Conservation (phyloP, 2,329 filamentous ascomycete species). For the Coleophoma cylindrospora region DNA sequence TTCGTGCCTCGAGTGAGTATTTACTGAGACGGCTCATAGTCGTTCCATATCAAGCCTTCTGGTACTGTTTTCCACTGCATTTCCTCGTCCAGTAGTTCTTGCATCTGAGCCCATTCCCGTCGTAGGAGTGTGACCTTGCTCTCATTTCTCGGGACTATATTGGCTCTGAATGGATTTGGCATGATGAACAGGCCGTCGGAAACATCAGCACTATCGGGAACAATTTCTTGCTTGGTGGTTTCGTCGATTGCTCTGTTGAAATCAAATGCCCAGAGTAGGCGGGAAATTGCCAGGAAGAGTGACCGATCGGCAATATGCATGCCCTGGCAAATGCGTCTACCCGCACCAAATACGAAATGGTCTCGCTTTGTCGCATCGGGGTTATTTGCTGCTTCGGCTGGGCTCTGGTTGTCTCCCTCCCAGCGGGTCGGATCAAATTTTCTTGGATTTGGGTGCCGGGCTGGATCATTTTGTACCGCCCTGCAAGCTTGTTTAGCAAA, state of each 20-base stretch:
- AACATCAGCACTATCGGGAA: conserved; percentile 30
- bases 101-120: conserved; percentile 15
- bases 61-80: neutral
- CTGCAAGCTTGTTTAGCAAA: too few relatives aligned
- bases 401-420: neutral
- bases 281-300: conserved; percentile 39
- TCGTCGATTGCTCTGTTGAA: conserved; percentile 19
- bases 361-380: conserved; percentile 39
- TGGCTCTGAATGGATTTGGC: conserved; percentile 29
- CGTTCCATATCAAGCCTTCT: neutral
- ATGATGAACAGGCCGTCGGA: conserved; percentile 33
- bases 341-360: conserved; percentile 50
- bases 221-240: conserved; percentile 21
- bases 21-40: too few relatives aligned
- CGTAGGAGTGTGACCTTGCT: conserved; percentile 22
- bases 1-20: too few relatives aligned
- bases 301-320: conserved; percentile 46
- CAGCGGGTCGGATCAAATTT: conserved; percentile 24
- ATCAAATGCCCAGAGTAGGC: conserved; percentile 26
- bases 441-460: conserved; percentile 33
- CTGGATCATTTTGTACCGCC: conserved; percentile 40
- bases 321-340: conserved; percentile 51
- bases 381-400: conserved; percentile 18
- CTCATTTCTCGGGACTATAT: conserved; percentile 25
- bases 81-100: neutral